Evolutionary conservation across 2,329 filamentous ascomycete genomes (phyloP), one percentile per base, ranked within the genome.

Genomic region (Colletotrichum karsti): DNA sequence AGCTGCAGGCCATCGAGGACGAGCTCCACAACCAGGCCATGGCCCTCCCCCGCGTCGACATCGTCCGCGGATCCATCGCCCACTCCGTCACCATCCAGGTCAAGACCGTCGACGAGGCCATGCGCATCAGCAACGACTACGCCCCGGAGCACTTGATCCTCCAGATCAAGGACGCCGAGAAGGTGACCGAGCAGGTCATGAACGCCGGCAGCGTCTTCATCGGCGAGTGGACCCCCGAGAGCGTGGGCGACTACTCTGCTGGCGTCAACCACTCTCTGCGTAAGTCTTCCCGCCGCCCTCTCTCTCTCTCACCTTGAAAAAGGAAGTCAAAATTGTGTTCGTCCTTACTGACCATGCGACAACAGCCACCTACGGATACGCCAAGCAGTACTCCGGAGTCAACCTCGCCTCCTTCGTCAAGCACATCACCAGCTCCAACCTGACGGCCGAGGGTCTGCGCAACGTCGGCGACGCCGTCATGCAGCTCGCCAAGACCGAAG

Each of bases 131-230:
- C 87, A 99, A 99, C 79, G 87, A 92, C 22, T 99, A 99, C 76
- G 96, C 96, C 1, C 96, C 96, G 0, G 96, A 99, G 83, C 96
- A 99, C 82, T 82, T 99, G 77, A 99, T 99, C 73, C 84, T 99
- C 53, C 96, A 98, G 79, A 82, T 98, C 51, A 86, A 91, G 71
- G 86, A 97, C 71, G 92, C 96, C 7, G 90, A 92, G 73, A 84
- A 87, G 66, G 86, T 91, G 3, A 91, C 97, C 1, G 90, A 93
- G 37, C 82, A 91, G 78, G 94, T 99, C 24, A 88, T 94, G 82
- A 98, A 99, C 74, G 96, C 96, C 2, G 96, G 96, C 18, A 97
- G 94, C 77, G 95, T 99, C 7, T 99, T 99, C 78, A 91, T 98
- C 71, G 96, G 96, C 9, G 87, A 92, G 72, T 99, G 96, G 96